Conservation (phyloP, 345 rosid genomes). For the Aquilaria yunnanensis region DNA sequence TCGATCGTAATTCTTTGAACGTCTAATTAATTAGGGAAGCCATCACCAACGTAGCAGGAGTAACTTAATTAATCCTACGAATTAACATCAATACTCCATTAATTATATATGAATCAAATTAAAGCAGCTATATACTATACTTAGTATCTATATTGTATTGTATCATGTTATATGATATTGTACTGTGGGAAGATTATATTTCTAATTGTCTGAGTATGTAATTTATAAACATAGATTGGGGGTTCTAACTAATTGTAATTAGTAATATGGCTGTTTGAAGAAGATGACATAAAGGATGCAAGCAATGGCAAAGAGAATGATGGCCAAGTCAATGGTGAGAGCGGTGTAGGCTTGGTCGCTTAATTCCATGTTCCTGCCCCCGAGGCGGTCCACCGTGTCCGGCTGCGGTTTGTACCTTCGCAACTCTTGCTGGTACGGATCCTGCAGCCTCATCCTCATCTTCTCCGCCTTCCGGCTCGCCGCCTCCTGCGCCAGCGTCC, state of each 20-base stretch:
- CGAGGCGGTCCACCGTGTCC: slow-evolving; percentile 81
- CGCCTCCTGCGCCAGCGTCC: slow-evolving; percentile 87
- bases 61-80: too few species aligned
- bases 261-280: slow-evolving; percentile 64
- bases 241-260: neutral
- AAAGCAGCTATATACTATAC: too few species aligned
- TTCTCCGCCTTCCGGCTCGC: slow-evolving; percentile 83
- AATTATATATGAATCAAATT: too few species aligned
- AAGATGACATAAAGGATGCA: slow-evolving; percentile 50
- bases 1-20: too few species aligned
- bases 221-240: too few species aligned
- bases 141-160: too few species aligned
- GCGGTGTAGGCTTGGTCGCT: slow-evolving; percentile 85
- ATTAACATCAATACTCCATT: too few species aligned
- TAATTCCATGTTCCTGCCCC: slow-evolving; percentile 69
- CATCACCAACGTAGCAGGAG: too few species aligned
- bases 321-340: slow-evolving; percentile 58
- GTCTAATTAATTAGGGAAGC: too few species aligned
- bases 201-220: too few species aligned
- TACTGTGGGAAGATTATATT: too few species aligned
- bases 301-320: slow-evolving; percentile 48
- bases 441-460: slow-evolving; percentile 62
- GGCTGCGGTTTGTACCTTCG: slow-evolving; percentile 44
- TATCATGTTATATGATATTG: too few species aligned
- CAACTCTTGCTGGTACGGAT: slow-evolving; percentile 59